Evolutionary conservation across 805 yeast species (phyloP), one percentile per base, ranked within the genome.

Genomic region (Maudiozyma saulgeensis): DNA sequence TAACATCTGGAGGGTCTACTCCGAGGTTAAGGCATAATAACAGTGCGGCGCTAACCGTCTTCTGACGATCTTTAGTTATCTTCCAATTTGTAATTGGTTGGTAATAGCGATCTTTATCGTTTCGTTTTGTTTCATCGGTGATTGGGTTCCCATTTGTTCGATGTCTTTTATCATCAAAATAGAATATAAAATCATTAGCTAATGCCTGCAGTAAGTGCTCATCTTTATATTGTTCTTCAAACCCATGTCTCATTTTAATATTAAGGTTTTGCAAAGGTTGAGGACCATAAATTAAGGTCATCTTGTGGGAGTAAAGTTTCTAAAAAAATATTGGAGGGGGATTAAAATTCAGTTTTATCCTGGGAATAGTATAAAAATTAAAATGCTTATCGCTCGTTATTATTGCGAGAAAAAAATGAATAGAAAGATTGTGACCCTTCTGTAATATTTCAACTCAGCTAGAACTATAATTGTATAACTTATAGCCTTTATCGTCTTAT

Each of bases 1-100:
- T 80, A 26, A 90, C 81, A 67, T 93, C 99, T 0, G 99, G 99
- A 2, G 99, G 99, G 57, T 91, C 98, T 1, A 93, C 96, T 8
- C 98, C 97, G 25, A 91, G 68, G 62, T 93, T 93, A 38, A 93
- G 71, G 66, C 99, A 93, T 45, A 93, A 70, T 45, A 93, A 89
- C 8, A 93, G 71, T 15, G 96, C 97, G 0, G 97, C 99, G 48
- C 87, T 82, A 12, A 90, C 88, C 1, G 99, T 93, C 62, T 90
- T 86, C 61, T 86, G 96, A 42, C 96, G 78, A 56, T 89, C 96
- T 52, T 84, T 81, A 76, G 88, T 85, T 31, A 82, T 77, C 55
- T 95, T 85, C 99, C 99, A 93, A 62, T 91, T 97, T 2, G 80
- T 68, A 2, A 86, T 82, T 3, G 87, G 84, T 62, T 84, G 87